These are phyloP conservation scores for Monosporascus sp. DNA, from an alignment of 2,329 filamentous ascomycete genomes.

Conservation along the genomic window DNA sequence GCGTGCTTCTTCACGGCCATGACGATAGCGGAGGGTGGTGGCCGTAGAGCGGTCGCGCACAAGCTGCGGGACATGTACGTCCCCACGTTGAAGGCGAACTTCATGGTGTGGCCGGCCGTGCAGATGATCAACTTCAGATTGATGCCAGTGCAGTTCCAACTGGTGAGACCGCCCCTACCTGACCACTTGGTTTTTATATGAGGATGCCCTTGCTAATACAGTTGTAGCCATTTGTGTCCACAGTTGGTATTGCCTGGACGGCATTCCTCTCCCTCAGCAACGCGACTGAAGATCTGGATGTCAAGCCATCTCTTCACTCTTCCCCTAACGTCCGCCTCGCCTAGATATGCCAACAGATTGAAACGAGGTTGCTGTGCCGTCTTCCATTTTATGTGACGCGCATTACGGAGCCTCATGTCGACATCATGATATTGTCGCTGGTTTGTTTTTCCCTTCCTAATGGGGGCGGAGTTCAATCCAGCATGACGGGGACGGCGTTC, in stretches of 20 bases:
- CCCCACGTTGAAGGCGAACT: slow-evolving; percentile 93
- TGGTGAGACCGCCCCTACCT: slow-evolving; percentile 57
- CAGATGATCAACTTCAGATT: slow-evolving; percentile 95
- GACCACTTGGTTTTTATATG: neutral
- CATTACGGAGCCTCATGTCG: neutral
- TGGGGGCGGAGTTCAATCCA: neutral
- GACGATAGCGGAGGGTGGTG: slow-evolving; percentile 91
- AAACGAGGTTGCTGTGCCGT: neutral
- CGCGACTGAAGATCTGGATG: slow-evolving; percentile 64
- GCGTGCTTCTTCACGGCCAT: slow-evolving; percentile 91
- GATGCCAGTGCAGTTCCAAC: slow-evolving; percentile 92
- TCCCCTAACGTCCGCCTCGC: slow-evolving; percentile 32
- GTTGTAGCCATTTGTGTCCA: slow-evolving; percentile 84
- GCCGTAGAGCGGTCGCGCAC: slow-evolving; percentile 67
- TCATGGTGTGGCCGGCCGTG: slow-evolving; percentile 88
- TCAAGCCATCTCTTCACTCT: slow-evolving; percentile 22
- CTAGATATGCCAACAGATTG: slow-evolving; percentile 1
- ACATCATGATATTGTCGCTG: neutral
- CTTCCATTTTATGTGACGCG: neutral
- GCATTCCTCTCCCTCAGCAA: slow-evolving; percentile 93
- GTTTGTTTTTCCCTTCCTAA: neutral
- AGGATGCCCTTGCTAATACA: slow-evolving; percentile 4
- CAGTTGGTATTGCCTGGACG: slow-evolving; percentile 94
- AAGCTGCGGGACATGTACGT: slow-evolving; percentile 95
- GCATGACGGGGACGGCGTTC: neutral